Conservation (phyloP, 345 rosid species). For the Mercurialis annua region DNA sequence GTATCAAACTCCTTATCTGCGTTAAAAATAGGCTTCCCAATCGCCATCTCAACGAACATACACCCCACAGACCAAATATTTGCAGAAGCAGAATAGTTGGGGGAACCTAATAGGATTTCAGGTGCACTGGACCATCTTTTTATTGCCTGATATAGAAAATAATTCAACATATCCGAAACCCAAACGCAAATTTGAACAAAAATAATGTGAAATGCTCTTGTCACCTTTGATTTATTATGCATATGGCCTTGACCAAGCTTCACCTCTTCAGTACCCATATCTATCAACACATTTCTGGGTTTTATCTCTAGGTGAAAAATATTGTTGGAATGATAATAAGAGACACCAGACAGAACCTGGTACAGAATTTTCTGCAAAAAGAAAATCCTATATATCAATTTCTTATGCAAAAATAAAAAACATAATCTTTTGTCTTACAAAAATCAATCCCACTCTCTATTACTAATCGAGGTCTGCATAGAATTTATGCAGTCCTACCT, state of each 20-base stretch:
- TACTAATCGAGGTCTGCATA: too few species aligned
- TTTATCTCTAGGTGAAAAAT: not conserved
- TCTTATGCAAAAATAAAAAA: too few species aligned
- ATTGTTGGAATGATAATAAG: not conserved
- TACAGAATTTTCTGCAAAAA: not conserved
- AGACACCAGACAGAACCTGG: not conserved
- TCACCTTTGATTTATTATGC: too few species aligned
- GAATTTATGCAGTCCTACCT: too few species aligned
- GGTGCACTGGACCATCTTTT: not conserved
- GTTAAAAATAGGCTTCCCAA: not conserved
- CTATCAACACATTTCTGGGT: not conserved
- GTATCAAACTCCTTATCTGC: too few species aligned
- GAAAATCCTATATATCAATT: not conserved
- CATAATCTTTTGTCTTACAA: too few species aligned
- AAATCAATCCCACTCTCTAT: too few species aligned
- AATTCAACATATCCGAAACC: too few species aligned
- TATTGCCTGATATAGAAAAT: too few species aligned
- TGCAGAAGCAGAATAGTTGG: not conserved
- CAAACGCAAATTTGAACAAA: too few species aligned
- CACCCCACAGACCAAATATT: constrained; percentile 22
- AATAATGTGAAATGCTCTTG: too few species aligned
- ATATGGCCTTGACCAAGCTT: not conserved
- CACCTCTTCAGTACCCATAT: not conserved
- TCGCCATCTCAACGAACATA: constrained; percentile 22
- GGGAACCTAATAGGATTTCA: constrained; percentile 15